Evolutionary conservation across 1,139 yeast species (phyloP).

Genomic region (Ogataea hybrid): DNA sequence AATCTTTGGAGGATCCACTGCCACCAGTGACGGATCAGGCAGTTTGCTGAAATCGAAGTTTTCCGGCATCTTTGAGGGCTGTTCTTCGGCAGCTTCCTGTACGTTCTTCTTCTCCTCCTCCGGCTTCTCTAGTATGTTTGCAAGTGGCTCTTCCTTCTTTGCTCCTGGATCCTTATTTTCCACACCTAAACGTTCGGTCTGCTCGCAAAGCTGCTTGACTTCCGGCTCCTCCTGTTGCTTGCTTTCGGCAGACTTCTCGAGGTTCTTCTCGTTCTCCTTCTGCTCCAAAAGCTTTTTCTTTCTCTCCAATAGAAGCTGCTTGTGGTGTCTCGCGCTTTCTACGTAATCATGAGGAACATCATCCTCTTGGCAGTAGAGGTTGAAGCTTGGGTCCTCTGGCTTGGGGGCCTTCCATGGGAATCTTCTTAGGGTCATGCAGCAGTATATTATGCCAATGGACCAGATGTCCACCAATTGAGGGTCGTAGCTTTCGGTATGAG

Average conservation of each 20-base stretch:
- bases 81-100: not conserved
- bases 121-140: not conserved
- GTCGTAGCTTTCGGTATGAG: slow-evolving; percentile 70
- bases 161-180: slow-evolving; percentile 3
- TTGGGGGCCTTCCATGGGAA: slow-evolving; percentile 99
- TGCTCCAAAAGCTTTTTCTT: slow-evolving; percentile 34
- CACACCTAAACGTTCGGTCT: not conserved
- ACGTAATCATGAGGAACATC: slow-evolving; percentile 42
- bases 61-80: slow-evolving; percentile 12
- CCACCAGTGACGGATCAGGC: slow-evolving; percentile 25
- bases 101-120: not conserved
- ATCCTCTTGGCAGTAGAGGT: slow-evolving; percentile 53
- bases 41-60: slow-evolving; percentile 17
- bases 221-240: not conserved
- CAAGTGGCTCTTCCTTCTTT: not conserved
- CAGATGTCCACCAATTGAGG: slow-evolving; percentile 95
- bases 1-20: slow-evolving; percentile 21
- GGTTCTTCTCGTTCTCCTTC: slow-evolving; percentile 18
- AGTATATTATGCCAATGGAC: slow-evolving; percentile 90
- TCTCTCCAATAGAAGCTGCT: slow-evolving; percentile 39
- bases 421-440: slow-evolving; percentile 91
- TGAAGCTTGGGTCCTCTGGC: slow-evolving; percentile 77
- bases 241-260: not conserved
- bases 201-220: not conserved
- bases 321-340: slow-evolving; percentile 48